phyloP scores from a whole-genome alignment of 2,329 filamentous ascomycete genomes.

The Epicoccum nigrum region DNA sequence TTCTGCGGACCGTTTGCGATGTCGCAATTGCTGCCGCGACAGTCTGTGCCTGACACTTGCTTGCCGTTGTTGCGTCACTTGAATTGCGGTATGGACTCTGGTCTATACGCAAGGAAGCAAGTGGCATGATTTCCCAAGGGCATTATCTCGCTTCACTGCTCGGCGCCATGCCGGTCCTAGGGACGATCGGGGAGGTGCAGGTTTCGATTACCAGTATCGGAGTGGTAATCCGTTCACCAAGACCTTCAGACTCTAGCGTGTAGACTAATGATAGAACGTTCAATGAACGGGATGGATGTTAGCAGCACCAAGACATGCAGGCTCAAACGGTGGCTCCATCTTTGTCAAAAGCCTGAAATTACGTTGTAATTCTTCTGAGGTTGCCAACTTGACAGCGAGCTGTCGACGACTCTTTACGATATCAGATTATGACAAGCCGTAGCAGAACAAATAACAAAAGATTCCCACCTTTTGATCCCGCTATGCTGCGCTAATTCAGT shows the following conservation, averaged over 20 bases:
- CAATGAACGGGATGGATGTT: not conserved
- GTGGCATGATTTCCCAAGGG: not conserved
- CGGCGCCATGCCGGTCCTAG: slow-evolving; percentile 16
- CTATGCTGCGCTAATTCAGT: slow-evolving; percentile 18
- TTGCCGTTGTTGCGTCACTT: slow-evolving; percentile 7
- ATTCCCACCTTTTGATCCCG: slow-evolving; percentile 9
- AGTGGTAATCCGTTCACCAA: not conserved
- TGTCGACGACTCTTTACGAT: no score
- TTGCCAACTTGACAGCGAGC: no score
- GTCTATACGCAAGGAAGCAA: not conserved
- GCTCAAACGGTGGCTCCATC: no score
- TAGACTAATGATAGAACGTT: no score
- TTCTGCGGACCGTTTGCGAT: slow-evolving; percentile 7
- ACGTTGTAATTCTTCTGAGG: no score
- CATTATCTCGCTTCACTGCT: slow-evolving; percentile 8
- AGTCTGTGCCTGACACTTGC: not conserved
- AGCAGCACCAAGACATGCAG: no score
- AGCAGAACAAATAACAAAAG: not conserved
- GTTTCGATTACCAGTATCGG: slow-evolving; percentile 3
- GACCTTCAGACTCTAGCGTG: no score
- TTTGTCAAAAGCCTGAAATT: no score
- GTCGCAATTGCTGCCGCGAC: slow-evolving; percentile 9
- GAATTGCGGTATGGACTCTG: not conserved
- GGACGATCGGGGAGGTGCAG: slow-evolving; percentile 8
- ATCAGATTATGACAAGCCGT: no score